phyloP scores from a whole-genome alignment of 495 filamentous ascomycete species.

The Clavariopsis aquatica region DNA sequence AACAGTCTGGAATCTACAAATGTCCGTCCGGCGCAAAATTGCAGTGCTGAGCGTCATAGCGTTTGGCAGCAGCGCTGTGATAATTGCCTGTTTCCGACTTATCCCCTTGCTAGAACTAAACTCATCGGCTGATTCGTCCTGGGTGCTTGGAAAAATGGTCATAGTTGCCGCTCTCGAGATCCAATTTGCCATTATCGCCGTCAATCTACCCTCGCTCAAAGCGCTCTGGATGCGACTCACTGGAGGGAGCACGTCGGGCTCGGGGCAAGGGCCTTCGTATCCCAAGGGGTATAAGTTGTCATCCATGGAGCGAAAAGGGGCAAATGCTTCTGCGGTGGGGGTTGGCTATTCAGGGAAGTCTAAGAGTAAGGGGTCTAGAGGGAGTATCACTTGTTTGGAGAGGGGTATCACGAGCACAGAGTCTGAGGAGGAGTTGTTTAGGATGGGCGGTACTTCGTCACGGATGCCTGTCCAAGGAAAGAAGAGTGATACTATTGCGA shows the following conservation, averaged over 20 bases:
- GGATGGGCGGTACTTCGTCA: neutral
- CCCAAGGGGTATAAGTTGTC: conserved; percentile 21
- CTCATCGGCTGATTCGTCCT: conserved; percentile 36
- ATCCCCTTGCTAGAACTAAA: conserved; percentile 36
- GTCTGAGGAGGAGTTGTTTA: conserved; percentile 24
- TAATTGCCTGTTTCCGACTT: conserved; percentile 34
- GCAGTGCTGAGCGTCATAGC: conserved; percentile 20
- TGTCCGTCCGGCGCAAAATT: conserved; percentile 27
- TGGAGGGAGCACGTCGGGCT: conserved; percentile 6
- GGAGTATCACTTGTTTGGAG: conserved; percentile 21
- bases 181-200: conserved; percentile 41
- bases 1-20: conserved; percentile 43
- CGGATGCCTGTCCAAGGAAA: neutral
- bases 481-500: neutral
- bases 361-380: conserved; percentile 9
- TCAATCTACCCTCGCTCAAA: conserved; percentile 41
- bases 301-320: neutral
- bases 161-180: conserved; percentile 43
- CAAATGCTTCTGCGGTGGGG: neutral
- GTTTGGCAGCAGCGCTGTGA: conserved; percentile 39
- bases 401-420: conserved; percentile 11
- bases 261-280: conserved; percentile 3
- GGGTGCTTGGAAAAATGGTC: conserved; percentile 43
- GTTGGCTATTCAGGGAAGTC: neutral
- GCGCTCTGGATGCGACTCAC: conserved; percentile 26